phyloP scores from a whole-genome alignment of 306 rosid species.

The Corylus heterophylla region DNA sequence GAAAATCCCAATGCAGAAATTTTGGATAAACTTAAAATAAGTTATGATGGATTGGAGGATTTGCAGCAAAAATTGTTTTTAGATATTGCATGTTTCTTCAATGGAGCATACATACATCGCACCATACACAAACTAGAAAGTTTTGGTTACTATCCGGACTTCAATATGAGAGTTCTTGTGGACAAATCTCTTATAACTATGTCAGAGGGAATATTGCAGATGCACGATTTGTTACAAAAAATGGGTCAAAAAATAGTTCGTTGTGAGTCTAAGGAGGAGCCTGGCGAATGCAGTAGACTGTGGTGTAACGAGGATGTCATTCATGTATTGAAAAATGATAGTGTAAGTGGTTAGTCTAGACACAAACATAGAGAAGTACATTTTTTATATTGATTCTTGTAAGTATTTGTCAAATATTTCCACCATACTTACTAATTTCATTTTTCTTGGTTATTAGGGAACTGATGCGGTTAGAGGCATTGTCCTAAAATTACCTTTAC shows the following conservation, averaged over 20 bases:
- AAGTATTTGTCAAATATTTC: too few relatives aligned
- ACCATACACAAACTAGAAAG: conserved; percentile 11
- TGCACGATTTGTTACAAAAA: conserved; percentile 28
- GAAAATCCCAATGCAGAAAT: neutral
- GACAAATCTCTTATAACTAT: conserved; percentile 22
- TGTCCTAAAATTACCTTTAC: conserved; percentile 22
- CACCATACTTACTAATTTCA: too few relatives aligned
- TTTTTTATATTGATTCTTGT: too few relatives aligned
- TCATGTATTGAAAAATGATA: conserved; percentile 12
- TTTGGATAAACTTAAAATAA: conserved; percentile 5
- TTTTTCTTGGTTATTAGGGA: conserved; percentile 15
- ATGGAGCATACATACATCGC: conserved; percentile 21
- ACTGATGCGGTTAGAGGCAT: conserved; percentile 18
- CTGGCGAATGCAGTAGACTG: conserved; percentile 13
- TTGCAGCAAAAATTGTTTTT: conserved; percentile 20
- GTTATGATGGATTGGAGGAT: conserved; percentile 33
- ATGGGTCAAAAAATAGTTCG: conserved; percentile 21
- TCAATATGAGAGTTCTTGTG: conserved; percentile 7
- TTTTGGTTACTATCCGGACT: conserved; percentile 13
- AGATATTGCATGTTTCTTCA: conserved; percentile 33
- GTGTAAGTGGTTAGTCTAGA: neutral
- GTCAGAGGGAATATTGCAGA: neutral
- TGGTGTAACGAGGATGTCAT: conserved; percentile 13
- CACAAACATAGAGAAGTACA: too few relatives aligned
- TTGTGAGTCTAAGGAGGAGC: conserved; percentile 14